Evolutionary conservation across 257 asterid species (phyloP).

Genomic region (Rauvolfia tetraphylla): DNA sequence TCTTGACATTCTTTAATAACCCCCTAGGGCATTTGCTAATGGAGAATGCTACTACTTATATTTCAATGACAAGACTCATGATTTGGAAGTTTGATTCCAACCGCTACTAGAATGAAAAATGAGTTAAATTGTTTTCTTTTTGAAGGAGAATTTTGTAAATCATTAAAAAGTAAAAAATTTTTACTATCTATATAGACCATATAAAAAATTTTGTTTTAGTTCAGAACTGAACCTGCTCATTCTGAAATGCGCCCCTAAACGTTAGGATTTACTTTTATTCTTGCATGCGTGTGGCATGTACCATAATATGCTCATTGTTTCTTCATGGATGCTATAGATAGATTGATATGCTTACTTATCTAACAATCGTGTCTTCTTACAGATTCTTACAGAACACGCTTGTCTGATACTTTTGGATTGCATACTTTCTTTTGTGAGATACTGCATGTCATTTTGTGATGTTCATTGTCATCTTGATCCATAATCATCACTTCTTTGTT

Average conservation of each 20-base stretch:
- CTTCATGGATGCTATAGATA: neutral
- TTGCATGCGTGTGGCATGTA: neutral
- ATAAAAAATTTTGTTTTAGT: too few species aligned
- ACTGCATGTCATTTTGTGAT: neutral
- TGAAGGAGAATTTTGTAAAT: too few species aligned
- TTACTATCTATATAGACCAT: neutral
- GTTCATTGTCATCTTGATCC: neutral
- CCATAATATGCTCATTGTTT: neutral
- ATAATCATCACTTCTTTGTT: neutral
- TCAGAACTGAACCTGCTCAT: neutral
- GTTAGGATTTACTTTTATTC: neutral
- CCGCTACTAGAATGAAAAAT: too few species aligned
- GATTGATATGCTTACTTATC: neutral
- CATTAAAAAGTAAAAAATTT: too few species aligned
- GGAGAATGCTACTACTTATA: too few species aligned
- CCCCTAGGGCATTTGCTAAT: too few species aligned
- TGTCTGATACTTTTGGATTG: neutral
- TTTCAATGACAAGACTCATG: too few species aligned
- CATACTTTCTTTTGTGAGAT: neutral
- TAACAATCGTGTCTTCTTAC: neutral
- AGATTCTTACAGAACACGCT: too few species aligned
- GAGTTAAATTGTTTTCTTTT: too few species aligned
- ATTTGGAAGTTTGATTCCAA: too few species aligned
- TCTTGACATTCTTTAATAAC: too few species aligned
- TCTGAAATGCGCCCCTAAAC: neutral